Conservation (phyloP, 2,329 filamentous ascomycete genomes). For the Botryotinia convoluta region DNA sequence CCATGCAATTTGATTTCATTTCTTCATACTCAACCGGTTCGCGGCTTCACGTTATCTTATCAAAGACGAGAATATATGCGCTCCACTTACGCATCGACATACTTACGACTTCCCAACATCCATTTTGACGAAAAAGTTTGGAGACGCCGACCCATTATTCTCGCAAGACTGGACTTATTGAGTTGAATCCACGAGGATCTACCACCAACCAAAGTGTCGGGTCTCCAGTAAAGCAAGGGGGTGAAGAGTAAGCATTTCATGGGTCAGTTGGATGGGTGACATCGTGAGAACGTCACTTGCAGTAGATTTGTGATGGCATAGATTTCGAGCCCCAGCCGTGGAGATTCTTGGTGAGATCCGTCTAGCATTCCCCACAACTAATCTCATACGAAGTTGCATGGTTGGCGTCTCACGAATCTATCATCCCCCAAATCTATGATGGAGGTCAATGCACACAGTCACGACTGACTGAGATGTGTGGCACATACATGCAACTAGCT, state of each 20-base stretch:
- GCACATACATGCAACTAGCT: not conserved
- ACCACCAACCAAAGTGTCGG: constrained; percentile 4
- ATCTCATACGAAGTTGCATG: not conserved
- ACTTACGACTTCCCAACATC: not conserved
- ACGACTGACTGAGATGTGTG: not conserved
- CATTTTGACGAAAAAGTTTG: not conserved
- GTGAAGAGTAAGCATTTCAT: not conserved
- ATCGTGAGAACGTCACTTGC: constrained; percentile 11
- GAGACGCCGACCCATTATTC: not conserved
- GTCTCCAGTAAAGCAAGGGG: not conserved
- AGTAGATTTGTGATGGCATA: not conserved
- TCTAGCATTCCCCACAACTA: not conserved
- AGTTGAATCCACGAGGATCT: not conserved
- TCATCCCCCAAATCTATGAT: not conserved
- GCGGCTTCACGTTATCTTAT: not conserved
- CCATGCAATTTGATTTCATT: not conserved
- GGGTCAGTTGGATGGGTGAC: not conserved
- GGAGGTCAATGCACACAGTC: constrained; percentile 1
- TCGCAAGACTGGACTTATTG: constrained; percentile 11
- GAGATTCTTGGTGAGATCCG: not conserved
- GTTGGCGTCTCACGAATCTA: constrained; percentile 3
- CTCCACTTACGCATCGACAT: not conserved
- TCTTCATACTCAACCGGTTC: not conserved
- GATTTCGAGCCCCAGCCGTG: constrained; percentile 7
- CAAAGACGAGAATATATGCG: not conserved